Base-by-base conservation (phyloP, 2,329 filamentous ascomycete species). In the Ophiocordyceps robertsii region DNA sequence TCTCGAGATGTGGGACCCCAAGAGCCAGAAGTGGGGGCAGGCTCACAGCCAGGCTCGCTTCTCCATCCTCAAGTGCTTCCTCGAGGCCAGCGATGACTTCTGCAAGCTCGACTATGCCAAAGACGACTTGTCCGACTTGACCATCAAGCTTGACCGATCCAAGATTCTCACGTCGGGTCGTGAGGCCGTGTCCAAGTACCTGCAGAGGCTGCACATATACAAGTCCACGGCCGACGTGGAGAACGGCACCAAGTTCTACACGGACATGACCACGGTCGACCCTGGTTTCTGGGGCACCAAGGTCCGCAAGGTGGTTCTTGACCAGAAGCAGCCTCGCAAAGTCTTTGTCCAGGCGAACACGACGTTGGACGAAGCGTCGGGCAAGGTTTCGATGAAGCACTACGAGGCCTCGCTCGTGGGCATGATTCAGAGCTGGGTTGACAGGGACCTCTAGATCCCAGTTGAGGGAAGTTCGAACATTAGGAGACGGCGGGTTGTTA, bases 261-360 rank as follows among this genome's bases (percentile, higher is more conserved):
- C 82, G 46, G 73, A 82, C 29, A 89, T 95, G 72, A 94, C 89
- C 8, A 68, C 73, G 21, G 89, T 95, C 19, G 84, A 84, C 45
- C 65, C 78, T 41, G 81, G 85, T 33, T 95, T 85, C 67, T 95
- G 86, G 75, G 87, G 82, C 43, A 78, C 75, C 49, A 82, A 82
- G 64, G 77, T 95, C 24, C 73, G 90, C 44, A 77, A 83, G 38
- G 74, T 84, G 46, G 84, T 90, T 21, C 63, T 90, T 36, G 69
- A 72, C 53, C 84, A 85, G 62, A 86, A 86, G 66, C 82, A 84
- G 63, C 84, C 84, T n/a, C 69, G 84, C 46, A 89, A 89, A 69
- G 82, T 95, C 37, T 95, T 94, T 66, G 87, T 95, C 42, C 89
- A 95, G 67, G 87, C 86, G 46, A 96, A 94, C 62, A 95, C 90